phyloP scores from a whole-genome alignment of 2,329 filamentous ascomycete genomes.

The Diaporthe citriasiana region DNA sequence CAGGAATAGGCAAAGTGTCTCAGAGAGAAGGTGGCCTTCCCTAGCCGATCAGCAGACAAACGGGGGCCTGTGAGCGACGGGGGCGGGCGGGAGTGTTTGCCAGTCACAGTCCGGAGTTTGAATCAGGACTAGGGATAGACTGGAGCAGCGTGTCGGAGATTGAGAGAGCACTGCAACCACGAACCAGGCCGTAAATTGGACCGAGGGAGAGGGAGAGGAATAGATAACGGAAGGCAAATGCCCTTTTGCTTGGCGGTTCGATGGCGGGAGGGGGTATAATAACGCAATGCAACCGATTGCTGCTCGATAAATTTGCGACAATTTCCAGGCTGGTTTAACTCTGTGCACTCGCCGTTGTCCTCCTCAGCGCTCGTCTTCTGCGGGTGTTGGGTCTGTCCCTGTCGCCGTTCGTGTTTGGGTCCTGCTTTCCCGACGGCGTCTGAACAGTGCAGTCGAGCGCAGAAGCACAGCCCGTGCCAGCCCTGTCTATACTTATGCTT shows the following conservation, averaged over 20 bases:
- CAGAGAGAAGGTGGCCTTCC: constrained; percentile 18
- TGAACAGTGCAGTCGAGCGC: not conserved
- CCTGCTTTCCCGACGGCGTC: constrained; percentile 4
- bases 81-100: constrained; percentile 11
- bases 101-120: constrained; percentile 18
- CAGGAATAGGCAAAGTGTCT: constrained; percentile 19
- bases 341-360: not conserved
- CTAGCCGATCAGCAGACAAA: constrained; percentile 1
- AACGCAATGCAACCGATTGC: constrained; percentile 14
- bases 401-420: not conserved
- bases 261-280: not conserved
- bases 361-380: not conserved
- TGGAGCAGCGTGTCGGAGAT: constrained; percentile 34
- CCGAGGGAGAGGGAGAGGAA: constrained; percentile 11
- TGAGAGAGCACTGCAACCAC: constrained; percentile 31
- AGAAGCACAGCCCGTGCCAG: constrained; percentile 25
- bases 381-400: not conserved
- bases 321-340: not conserved
- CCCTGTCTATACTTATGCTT: constrained; percentile 36
- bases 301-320: constrained; percentile 22
- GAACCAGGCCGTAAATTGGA: constrained; percentile 28
- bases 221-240: not conserved
- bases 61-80: constrained; percentile 4
- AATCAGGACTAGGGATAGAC: constrained; percentile 32
- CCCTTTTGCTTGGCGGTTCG: constrained; percentile 5